These are phyloP conservation scores for Colletotrichum tabaci DNA, from an alignment of 2,329 filamentous ascomycete species.

Conservation along the genomic window DNA sequence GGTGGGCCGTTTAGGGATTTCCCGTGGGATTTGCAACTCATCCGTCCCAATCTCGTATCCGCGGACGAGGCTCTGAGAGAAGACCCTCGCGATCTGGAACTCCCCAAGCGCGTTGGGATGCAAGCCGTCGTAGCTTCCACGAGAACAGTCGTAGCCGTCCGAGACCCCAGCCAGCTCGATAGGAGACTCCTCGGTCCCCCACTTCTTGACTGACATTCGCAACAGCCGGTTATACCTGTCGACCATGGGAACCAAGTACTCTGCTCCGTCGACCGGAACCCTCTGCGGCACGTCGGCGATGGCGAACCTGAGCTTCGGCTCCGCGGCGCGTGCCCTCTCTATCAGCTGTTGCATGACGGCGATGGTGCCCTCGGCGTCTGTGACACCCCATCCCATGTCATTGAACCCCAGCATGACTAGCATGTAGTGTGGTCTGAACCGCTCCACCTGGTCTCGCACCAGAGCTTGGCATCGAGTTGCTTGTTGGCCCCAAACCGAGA, in stretches of 20 bases:
- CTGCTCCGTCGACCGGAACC: conserved; percentile 43
- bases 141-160: conserved; percentile 49
- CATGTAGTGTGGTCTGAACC: conserved; percentile 52
- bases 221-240: conserved; percentile 49
- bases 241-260: conserved; percentile 47
- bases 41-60: conserved; percentile 46
- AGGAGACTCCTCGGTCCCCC: conserved; percentile 48
- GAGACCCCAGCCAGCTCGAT: conserved; percentile 52
- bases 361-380: conserved; percentile 43
- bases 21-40: conserved; percentile 45
- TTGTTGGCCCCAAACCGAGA: conserved; percentile 53
- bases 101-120: conserved; percentile 59
- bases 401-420: conserved; percentile 54
- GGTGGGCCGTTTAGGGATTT: conserved; percentile 43
- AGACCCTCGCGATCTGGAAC: conserved; percentile 58
- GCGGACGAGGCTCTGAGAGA: conserved; percentile 50
- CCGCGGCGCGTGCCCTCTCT: conserved; percentile 49
- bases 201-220: conserved; percentile 44
- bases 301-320: conserved; percentile 47
- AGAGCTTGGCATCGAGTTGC: conserved; percentile 49
- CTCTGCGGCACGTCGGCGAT: conserved; percentile 52
- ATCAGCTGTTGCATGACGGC: conserved; percentile 48
- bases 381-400: conserved; percentile 52
- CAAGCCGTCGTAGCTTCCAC: conserved; percentile 57
- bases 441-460: conserved; percentile 48